Percentiles rank a stretch among this genome's conserved stretches.
Conservation (phyloP, 164 flowering plant genomes). For the Vitis riparia region DNA sequence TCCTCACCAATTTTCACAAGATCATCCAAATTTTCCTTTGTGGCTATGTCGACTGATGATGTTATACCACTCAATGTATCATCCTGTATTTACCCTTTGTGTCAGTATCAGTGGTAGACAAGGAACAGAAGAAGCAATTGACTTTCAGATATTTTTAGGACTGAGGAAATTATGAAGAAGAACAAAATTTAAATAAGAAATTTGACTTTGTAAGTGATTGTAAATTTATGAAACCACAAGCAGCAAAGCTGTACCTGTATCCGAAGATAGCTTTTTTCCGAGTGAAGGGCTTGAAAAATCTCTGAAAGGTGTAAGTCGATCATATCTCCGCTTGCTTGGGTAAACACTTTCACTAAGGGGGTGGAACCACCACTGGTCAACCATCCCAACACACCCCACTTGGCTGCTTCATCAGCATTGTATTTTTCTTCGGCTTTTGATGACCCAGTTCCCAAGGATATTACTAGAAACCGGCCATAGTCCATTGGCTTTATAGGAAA, state of each 20-base stretch:
- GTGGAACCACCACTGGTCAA: constrained; percentile 20
- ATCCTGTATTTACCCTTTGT: constrained; percentile 22
- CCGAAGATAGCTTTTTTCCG: neutral
- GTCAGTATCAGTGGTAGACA: no score
- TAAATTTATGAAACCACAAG: no score
- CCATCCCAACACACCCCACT: constrained; percentile 50
- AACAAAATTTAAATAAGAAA: no score
- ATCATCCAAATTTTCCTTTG: constrained; percentile 14
- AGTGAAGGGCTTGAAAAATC: constrained; percentile 33
- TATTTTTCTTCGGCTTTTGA: constrained; percentile 26
- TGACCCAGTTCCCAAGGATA: constrained; percentile 50
- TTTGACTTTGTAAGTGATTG: no score
- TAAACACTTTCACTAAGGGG: constrained; percentile 31
- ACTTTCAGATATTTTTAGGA: no score
- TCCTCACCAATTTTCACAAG: constrained; percentile 17
- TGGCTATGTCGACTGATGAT: constrained; percentile 26
- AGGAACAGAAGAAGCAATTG: no score
- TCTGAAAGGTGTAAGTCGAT: constrained; percentile 35
- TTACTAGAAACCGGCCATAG: constrained; percentile 28
- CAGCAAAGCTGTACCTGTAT: no score
- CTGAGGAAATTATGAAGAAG: no score
- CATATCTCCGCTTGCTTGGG: constrained; percentile 35
- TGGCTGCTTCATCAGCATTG: constrained; percentile 29
- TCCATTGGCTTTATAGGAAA: constrained; percentile 28
- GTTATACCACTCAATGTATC: constrained; percentile 17